Evolutionary conservation across 768 basidiomycete species (phyloP).

Genomic region (Leccinellum luteum): DNA sequence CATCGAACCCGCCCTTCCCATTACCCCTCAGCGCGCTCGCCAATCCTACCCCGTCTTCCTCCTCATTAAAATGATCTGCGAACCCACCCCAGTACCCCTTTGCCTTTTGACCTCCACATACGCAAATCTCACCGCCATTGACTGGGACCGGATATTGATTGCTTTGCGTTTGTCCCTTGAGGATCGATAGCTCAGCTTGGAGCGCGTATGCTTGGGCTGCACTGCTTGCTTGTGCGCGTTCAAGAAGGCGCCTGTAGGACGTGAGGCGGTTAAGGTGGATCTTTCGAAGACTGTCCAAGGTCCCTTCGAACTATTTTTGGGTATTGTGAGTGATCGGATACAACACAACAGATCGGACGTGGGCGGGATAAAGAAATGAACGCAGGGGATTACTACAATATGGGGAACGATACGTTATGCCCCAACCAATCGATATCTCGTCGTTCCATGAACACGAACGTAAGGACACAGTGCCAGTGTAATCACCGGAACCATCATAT

Average conservation of each 20-base stretch:
- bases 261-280: constrained; percentile 56
- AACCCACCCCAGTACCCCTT: constrained; percentile 77
- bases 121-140: constrained; percentile 34
- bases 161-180: constrained; percentile 46
- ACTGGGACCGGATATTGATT: constrained; percentile 7
- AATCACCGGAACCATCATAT: neutral
- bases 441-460: neutral
- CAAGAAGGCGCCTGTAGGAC: constrained; percentile 75
- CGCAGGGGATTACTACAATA: neutral
- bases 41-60: constrained; percentile 41
- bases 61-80: constrained; percentile 45
- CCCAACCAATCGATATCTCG: neutral
- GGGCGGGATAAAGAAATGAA: neutral
- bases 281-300: constrained; percentile 39
- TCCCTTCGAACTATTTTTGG: constrained; percentile 41
- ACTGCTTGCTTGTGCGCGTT: constrained; percentile 73
- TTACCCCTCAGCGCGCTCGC: constrained; percentile 47
- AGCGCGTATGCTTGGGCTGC: constrained; percentile 84
- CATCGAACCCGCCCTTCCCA: constrained; percentile 58
- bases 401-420: neutral
- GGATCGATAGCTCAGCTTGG: constrained; percentile 72
- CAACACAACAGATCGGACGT: neutral
- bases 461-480: neutral
- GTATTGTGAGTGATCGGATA: constrained; percentile 4
- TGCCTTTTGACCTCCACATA: constrained; percentile 60